These are phyloP conservation scores for Sarocladiaceae sp. DNA, from an alignment of 2,329 filamentous ascomycete genomes.

Conservation along the genomic window DNA sequence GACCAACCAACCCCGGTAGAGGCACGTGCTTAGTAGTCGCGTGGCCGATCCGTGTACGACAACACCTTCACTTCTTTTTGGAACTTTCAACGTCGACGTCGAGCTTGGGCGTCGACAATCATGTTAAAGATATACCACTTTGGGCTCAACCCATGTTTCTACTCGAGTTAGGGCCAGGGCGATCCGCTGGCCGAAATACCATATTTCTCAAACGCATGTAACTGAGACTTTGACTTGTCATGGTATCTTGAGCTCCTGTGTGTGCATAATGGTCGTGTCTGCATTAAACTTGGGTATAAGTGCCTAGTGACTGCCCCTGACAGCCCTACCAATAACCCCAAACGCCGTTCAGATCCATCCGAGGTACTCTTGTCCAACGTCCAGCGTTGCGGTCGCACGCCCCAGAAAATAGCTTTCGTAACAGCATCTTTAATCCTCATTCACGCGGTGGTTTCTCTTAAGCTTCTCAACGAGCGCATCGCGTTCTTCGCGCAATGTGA, in stretches of 20 bases:
- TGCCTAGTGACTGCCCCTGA: not conserved
- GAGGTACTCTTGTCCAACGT: not conserved
- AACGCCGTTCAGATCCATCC: too few relatives aligned
- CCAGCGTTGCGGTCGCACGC: not conserved
- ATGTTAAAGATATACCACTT: constrained; percentile 6
- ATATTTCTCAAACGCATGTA: too few relatives aligned
- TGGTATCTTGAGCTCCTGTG: too few relatives aligned
- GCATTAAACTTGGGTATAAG: not conserved
- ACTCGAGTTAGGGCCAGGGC: not conserved
- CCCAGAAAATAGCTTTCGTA: not conserved
- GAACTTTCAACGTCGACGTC: not conserved
- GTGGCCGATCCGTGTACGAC: too few relatives aligned
- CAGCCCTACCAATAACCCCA: too few relatives aligned
- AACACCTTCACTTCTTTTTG: too few relatives aligned
- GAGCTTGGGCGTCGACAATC: not conserved
- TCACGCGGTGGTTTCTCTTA: constrained; percentile 19
- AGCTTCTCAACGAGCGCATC: constrained; percentile 35
- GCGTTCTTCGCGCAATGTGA: constrained; percentile 65
- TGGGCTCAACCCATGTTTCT: not conserved
- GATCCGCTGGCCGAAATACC: not conserved
- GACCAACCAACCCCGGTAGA: not conserved
- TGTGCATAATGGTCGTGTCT: too few relatives aligned
- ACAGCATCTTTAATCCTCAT: not conserved
- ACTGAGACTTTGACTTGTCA: too few relatives aligned
- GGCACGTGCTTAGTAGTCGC: not conserved